A percentile compares a stretch with the other conserved stretches of the same genome.
Conservation (phyloP, 2,329 filamentous ascomycete species). For the Fusarium sp. region DNA sequence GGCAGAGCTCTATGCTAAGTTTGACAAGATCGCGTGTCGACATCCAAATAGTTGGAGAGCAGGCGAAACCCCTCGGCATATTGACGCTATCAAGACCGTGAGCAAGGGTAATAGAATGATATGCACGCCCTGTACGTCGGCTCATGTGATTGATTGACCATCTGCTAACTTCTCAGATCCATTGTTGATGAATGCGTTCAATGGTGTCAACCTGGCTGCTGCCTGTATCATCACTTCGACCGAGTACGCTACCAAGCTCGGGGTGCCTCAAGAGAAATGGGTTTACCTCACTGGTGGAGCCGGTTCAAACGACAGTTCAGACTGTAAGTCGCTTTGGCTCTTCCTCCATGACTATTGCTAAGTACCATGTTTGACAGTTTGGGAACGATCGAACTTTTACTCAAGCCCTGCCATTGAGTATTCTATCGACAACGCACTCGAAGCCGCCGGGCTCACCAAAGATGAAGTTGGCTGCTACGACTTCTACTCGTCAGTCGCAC, state of each 20-base stretch:
- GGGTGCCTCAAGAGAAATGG: slow-evolving; percentile 67
- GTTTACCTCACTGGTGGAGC: slow-evolving; percentile 74
- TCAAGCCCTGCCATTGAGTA: slow-evolving; percentile 68
- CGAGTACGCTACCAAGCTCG: slow-evolving; percentile 64
- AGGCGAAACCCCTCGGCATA: slow-evolving; percentile 58
- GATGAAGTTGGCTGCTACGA: slow-evolving; percentile 70
- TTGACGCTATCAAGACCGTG: slow-evolving; percentile 65
- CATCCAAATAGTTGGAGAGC: slow-evolving; percentile 70
- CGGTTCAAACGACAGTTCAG: slow-evolving; percentile 65
- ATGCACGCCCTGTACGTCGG: slow-evolving; percentile 70
- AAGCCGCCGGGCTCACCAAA: slow-evolving; percentile 58
- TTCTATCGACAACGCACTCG: slow-evolving; percentile 66
- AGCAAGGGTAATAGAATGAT: slow-evolving; percentile 73
- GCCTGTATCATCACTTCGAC: slow-evolving; percentile 71
- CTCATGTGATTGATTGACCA: too few species aligned
- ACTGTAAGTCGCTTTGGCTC: slow-evolving; percentile 57
- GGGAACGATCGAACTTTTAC: slow-evolving; percentile 69
- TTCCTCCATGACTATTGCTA: accelerated
- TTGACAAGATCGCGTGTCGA: slow-evolving; percentile 66
- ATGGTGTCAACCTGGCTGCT: slow-evolving; percentile 73
- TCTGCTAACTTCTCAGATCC: slow-evolving; percentile 61
- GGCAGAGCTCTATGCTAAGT: slow-evolving; percentile 69
- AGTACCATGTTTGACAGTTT: slow-evolving; percentile 58
- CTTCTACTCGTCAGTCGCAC: slow-evolving; percentile 67
- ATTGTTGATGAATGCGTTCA: slow-evolving; percentile 78